Evolutionary conservation across 202 grass and related monocot species (phyloP).

Genomic region (Zizania palustris): DNA sequence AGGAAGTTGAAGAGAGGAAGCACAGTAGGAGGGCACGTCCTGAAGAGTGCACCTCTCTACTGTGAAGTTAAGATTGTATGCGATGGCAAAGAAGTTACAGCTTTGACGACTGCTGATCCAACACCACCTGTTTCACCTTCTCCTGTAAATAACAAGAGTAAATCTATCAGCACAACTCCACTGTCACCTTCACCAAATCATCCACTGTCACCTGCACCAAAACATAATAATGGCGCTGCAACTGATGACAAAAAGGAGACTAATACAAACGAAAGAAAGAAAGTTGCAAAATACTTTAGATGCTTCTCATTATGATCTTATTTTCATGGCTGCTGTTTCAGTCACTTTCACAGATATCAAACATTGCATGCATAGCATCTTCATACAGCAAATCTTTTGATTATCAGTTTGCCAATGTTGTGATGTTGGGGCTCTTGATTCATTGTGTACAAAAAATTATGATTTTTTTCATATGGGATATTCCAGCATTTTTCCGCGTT

Average conservation of each 20-base stretch:
- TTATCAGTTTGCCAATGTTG: constrained; percentile 16
- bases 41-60: constrained; percentile 66
- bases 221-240: constrained; percentile 15
- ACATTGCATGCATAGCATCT: constrained; percentile 14
- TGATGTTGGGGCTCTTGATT: not conserved
- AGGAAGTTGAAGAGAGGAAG: constrained; percentile 68
- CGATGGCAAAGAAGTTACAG: constrained; percentile 62
- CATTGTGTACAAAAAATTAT: constrained; percentile 32
- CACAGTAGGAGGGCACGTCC: constrained; percentile 71
- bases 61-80: constrained; percentile 84
- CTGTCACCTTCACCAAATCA: constrained; percentile 39
- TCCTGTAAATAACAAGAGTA: constrained; percentile 35
- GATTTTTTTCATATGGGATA: not conserved
- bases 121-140: constrained; percentile 55
- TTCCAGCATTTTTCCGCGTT: constrained; percentile 17
- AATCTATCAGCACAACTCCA: constrained; percentile 37
- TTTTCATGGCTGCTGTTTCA: constrained; percentile 12
- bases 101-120: constrained; percentile 16
- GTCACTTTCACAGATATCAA: constrained; percentile 1
- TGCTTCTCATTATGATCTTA: constrained; percentile 53
- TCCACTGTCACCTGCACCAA: not conserved
- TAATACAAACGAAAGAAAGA: constrained; percentile 51
- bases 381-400: not conserved
- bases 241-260: constrained; percentile 25
- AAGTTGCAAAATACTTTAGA: constrained; percentile 52